These are phyloP conservation scores for Exophiala dermatitidis DNA, from an alignment of 2,329 filamentous ascomycete genomes.

Conservation along the genomic window DNA sequence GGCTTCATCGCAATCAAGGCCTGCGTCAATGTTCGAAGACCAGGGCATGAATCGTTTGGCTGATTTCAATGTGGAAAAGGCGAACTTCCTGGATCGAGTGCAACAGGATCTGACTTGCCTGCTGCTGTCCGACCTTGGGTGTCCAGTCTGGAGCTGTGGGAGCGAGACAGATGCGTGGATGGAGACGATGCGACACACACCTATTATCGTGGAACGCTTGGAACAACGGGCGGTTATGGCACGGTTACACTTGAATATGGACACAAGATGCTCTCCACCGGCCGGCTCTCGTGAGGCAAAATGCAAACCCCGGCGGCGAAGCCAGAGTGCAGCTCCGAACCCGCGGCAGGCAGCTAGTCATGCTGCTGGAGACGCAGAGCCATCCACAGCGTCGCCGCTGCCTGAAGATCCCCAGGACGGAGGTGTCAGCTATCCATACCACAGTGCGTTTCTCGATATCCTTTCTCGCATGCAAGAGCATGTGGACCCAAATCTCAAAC, in stretches of 20 bases:
- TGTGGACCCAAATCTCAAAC: slow-evolving; percentile 78
- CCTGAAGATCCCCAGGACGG: background rate
- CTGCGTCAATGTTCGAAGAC: slow-evolving; percentile 29
- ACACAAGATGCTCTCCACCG: background rate
- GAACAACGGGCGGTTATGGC: slow-evolving; percentile 30
- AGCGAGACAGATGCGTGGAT: slow-evolving; percentile 94
- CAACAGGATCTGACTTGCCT: slow-evolving; percentile 75
- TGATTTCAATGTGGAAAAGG: slow-evolving; percentile 63
- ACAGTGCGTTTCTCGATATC: slow-evolving; percentile 42
- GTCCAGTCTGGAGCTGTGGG: slow-evolving; percentile 74
- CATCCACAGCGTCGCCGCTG: background rate
- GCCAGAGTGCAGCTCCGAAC: slow-evolving; percentile 10
- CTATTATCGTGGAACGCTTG: slow-evolving; percentile 43
- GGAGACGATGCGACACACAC: slow-evolving; percentile 53
- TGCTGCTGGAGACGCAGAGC: background rate
- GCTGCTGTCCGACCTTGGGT: slow-evolving; percentile 81
- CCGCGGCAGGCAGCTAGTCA: background rate
- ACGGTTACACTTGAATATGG: slow-evolving; percentile 27
- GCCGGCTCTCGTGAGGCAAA: background rate
- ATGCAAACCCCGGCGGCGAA: slow-evolving; percentile 6
- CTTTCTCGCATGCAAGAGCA: slow-evolving; percentile 82
- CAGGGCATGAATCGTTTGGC: slow-evolving; percentile 28
- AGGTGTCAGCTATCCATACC: slow-evolving; percentile 8
- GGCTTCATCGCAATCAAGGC: slow-evolving; percentile 30
- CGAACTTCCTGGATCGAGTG: slow-evolving; percentile 68